phyloP scores from a whole-genome alignment of 805 yeast genomes.

The Yamadazyma paraphyllophila region DNA sequence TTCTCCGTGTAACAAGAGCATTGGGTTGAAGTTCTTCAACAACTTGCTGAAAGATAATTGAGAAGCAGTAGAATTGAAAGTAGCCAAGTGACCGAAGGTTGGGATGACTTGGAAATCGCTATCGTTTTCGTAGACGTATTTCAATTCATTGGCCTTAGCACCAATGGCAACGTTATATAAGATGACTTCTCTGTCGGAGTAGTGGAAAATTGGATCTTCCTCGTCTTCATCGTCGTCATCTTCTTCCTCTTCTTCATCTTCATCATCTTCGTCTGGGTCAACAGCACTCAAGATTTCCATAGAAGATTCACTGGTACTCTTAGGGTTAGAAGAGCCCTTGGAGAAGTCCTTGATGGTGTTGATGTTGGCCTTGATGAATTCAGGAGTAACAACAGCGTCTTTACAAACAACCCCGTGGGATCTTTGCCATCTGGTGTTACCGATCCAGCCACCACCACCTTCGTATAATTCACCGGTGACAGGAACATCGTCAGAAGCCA shows the following conservation, averaged over 20 bases:
- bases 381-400: conserved; percentile 56
- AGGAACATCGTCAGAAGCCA: conserved; percentile 71
- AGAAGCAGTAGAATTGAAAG: conserved; percentile 61
- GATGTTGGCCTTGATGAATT: conserved; percentile 69
- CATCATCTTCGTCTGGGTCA: conserved; percentile 48
- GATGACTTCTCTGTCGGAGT: conserved; percentile 68
- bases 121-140: conserved; percentile 76
- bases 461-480: conserved; percentile 83
- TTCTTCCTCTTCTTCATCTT: conserved; percentile 39
- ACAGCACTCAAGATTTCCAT: conserved; percentile 73
- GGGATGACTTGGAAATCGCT: conserved; percentile 83
- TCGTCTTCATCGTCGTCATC: conserved; percentile 40
- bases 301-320: conserved; percentile 71
- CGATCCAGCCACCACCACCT: conserved; percentile 96
- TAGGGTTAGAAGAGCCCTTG: conserved; percentile 52
- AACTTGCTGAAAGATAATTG: conserved; percentile 56
- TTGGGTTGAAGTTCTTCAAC: conserved; percentile 83
- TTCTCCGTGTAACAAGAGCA: conserved; percentile 91
- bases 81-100: conserved; percentile 86
- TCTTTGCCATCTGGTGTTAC: conserved; percentile 93
- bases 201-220: conserved; percentile 50
- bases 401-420: conserved; percentile 77
- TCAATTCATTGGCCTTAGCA: conserved; percentile 71
- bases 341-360: conserved; percentile 61
- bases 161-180: conserved; percentile 90